A percentile compares a stretch with the other conserved stretches of the same genome.
phyloP scores from a whole-genome alignment of 176 grass and related monocot genomes.

The Musa schizocarpa region DNA sequence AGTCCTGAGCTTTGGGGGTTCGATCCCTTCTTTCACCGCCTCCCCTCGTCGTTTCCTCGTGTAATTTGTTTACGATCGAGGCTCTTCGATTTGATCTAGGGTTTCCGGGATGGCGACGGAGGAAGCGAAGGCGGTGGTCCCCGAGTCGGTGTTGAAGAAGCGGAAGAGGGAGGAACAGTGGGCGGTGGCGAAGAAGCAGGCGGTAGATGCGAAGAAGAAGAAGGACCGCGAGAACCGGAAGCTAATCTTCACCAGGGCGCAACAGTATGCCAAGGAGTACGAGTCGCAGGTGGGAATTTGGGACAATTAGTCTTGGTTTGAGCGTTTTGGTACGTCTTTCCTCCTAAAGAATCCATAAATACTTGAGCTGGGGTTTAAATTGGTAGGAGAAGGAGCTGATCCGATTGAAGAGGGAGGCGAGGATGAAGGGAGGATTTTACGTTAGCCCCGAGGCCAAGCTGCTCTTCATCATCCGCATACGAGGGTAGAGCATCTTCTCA shows the following conservation, averaged over 20 bases:
- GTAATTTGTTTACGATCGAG: no score
- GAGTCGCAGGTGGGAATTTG: neutral
- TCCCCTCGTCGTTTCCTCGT: no score
- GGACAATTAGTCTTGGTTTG: neutral
- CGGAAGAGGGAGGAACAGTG: slow-evolving; percentile 17
- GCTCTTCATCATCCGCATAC: slow-evolving; percentile 66
- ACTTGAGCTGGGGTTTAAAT: no score
- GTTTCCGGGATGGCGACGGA: neutral
- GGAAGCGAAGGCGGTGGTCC: slow-evolving; percentile 13
- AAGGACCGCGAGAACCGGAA: slow-evolving; percentile 15
- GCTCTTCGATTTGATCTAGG: neutral
- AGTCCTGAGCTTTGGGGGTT: no score
- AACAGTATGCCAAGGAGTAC: slow-evolving; percentile 7
- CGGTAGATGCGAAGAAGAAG: slow-evolving; percentile 6
- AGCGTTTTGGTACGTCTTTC: neutral
- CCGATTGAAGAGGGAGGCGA: slow-evolving; percentile 72
- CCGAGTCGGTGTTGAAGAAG: slow-evolving; percentile 26
- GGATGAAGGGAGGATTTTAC: slow-evolving; percentile 89
- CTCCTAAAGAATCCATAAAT: neutral
- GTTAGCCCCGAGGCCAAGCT: slow-evolving; percentile 73
- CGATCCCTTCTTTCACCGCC: no score
- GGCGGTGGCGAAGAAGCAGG: slow-evolving; percentile 3
- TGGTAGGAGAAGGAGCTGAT: slow-evolving; percentile 72
- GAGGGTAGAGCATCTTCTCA: slow-evolving; percentile 35
- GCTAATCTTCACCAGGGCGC: slow-evolving; percentile 10